Evolutionary conservation across 2,329 filamentous ascomycete species (phyloP).

Genomic region (Fusarium brevicatenulatum): DNA sequence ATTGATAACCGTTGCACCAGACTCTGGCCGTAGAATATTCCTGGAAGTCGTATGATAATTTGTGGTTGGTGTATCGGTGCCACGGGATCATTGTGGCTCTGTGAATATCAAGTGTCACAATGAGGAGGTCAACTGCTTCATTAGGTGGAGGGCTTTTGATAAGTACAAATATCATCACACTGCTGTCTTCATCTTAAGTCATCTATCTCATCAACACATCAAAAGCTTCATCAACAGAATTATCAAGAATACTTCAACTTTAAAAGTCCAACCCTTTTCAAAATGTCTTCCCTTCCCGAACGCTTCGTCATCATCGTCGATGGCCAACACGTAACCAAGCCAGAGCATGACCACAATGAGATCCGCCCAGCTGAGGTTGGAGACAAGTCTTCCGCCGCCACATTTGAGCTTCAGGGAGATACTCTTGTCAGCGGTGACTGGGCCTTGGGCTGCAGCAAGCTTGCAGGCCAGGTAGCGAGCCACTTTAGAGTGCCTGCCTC

Average conservation of each 20-base stretch:
- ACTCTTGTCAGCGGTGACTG: not conserved
- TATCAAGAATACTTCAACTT: not conserved
- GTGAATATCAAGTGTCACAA: not conserved
- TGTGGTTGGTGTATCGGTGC: not conserved
- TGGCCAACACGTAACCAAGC: not conserved
- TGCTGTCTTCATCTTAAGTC: no score
- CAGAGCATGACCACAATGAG: not conserved
- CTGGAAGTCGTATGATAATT: not conserved
- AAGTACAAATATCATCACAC: not conserved
- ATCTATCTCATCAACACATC: not conserved
- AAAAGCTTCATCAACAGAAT: no score
- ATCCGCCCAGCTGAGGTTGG: not conserved
- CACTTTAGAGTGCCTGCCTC: not conserved
- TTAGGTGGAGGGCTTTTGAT: not conserved
- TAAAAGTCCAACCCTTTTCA: fast-evolving
- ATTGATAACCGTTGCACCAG: not conserved
- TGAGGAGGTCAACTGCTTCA: not conserved
- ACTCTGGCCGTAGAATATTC: not conserved
- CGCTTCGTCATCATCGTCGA: not conserved
- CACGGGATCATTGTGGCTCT: not conserved
- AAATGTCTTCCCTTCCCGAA: not conserved
- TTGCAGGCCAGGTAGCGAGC: not conserved
- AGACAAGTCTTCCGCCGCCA: not conserved
- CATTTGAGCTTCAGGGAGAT: not conserved
- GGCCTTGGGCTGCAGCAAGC: not conserved